Conservation (phyloP, 2,329 filamentous ascomycete species). For the Penicillium expansum region DNA sequence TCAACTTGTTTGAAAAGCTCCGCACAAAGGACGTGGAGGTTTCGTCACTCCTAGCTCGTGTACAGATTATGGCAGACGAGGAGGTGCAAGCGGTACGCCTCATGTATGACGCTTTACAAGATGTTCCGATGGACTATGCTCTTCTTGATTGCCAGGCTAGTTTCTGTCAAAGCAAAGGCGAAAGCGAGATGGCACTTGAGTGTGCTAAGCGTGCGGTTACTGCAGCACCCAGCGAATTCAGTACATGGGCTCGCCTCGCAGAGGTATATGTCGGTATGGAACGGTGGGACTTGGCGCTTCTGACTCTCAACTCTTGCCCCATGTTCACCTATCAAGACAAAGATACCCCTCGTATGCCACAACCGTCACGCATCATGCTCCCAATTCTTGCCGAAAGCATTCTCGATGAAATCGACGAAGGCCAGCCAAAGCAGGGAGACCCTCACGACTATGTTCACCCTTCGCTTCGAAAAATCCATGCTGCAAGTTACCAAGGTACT, state of each 20-base stretch:
- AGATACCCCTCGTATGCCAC: constrained; percentile 90
- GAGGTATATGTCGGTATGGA: constrained; percentile 93
- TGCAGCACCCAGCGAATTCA: constrained; percentile 93
- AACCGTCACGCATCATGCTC: constrained; percentile 81
- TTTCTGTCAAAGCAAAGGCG: constrained; percentile 85
- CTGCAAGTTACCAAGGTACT: constrained; percentile 87
- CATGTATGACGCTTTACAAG: constrained; percentile 81
- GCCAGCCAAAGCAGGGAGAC: constrained; percentile 67
- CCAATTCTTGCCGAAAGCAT: constrained; percentile 85
- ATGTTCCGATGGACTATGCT: constrained; percentile 96
- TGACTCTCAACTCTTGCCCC: constrained; percentile 95
- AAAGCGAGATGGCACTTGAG: constrained; percentile 81
- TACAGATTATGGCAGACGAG: constrained; percentile 91
- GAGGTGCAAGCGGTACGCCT: constrained; percentile 93
- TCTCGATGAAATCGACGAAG: constrained; percentile 94
- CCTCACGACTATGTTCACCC: constrained; percentile 84
- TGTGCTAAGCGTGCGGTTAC: constrained; percentile 94
- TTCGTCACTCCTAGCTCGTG: constrained; percentile 83
- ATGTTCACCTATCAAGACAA: constrained; percentile 99
- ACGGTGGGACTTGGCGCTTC: constrained; percentile 92
- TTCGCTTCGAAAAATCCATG: constrained; percentile 79
- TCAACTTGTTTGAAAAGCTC: constrained; percentile 97
- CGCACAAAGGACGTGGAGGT: constrained; percentile 88
- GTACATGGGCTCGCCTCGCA: constrained; percentile 89
- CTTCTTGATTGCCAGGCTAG: constrained; percentile 92